Percentiles rank a stretch among this genome's conserved stretches.
These are phyloP conservation scores for Ophiocordyceps sinensis DNA, from an alignment of 2,329 filamentous ascomycete species.

Conservation along the genomic window DNA sequence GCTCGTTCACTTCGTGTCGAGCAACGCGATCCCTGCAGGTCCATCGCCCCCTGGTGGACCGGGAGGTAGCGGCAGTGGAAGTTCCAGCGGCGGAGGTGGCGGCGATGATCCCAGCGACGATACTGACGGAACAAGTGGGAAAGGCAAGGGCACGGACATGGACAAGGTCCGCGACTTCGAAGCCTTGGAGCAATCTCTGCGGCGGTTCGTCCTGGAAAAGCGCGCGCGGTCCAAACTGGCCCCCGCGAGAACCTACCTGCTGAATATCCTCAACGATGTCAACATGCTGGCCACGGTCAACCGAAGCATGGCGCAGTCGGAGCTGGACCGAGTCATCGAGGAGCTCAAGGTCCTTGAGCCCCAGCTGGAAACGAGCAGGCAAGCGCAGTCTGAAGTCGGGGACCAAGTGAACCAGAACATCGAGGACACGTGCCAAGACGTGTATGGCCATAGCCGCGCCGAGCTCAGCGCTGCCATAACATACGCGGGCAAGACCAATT, in stretches of 20 bases:
- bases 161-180: constrained; percentile 86
- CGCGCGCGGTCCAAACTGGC: constrained; percentile 88
- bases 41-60: constrained; percentile 41
- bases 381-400: constrained; percentile 63
- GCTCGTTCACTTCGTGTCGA: constrained; percentile 94
- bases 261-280: constrained; percentile 85
- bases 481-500: constrained; percentile 59
- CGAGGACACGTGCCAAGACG: constrained; percentile 69
- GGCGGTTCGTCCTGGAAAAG: constrained; percentile 92
- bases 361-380: constrained; percentile 68
- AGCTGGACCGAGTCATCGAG: constrained; percentile 67
- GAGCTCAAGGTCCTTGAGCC: constrained; percentile 78
- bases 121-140: constrained; percentile 28
- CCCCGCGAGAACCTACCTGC: constrained; percentile 84
- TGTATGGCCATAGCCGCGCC: constrained; percentile 71
- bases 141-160: constrained; percentile 73
- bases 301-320: constrained; percentile 68
- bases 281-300: constrained; percentile 75
- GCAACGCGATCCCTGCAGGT: constrained; percentile 75
- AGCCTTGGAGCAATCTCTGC: constrained; percentile 72
- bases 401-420: constrained; percentile 72
- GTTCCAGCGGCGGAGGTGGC: constrained; percentile 38
- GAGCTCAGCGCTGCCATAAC: constrained; percentile 63
- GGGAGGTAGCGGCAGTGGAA: constrained; percentile 36
- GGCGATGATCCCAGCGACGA: constrained; percentile 39